Percentiles rank a stretch among this genome's conserved stretches.
Conservation (phyloP, 2,329 filamentous ascomycete genomes). For the Teratosphaeria zuluensis region DNA sequence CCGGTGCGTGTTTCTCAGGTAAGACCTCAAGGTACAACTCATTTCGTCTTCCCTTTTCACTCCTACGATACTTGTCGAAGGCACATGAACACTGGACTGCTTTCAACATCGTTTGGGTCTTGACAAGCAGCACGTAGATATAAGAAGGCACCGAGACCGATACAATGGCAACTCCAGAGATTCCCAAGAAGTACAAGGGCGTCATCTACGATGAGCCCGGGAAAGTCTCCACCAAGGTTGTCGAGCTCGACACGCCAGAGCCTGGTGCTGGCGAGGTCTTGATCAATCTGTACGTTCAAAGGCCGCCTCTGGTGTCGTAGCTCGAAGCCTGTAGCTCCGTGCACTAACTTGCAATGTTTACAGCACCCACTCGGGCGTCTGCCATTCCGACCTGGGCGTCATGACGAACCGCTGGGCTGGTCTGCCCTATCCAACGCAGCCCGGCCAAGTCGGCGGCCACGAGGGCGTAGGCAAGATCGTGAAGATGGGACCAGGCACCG, state of each 20-base stretch:
- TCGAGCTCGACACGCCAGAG: slow-evolving; percentile 54
- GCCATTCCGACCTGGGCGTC: slow-evolving; percentile 53
- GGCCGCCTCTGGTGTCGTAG: background rate
- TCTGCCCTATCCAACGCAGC: slow-evolving; percentile 49
- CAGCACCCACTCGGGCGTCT: slow-evolving; percentile 55
- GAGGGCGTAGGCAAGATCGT: slow-evolving; percentile 57
- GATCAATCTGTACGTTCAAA: slow-evolving; percentile 44
- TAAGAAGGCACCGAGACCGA: background rate
- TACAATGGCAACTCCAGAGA: slow-evolving; percentile 7
- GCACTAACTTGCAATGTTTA: background rate
- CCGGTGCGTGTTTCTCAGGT: background rate
- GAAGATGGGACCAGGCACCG: slow-evolving; percentile 53
- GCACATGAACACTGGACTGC: background rate
- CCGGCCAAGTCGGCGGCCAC: slow-evolving; percentile 58
- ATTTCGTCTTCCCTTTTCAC: background rate
- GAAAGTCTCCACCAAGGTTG: slow-evolving; percentile 53
- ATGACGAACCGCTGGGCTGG: slow-evolving; percentile 44
- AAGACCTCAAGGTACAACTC: background rate
- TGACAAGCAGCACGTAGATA: background rate
- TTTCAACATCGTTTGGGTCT: background rate
- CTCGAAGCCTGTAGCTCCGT: background rate
- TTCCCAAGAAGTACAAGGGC: slow-evolving; percentile 54
- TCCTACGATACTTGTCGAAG: background rate
- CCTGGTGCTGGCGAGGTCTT: slow-evolving; percentile 54
- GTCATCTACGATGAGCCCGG: slow-evolving; percentile 57